A percentile compares a stretch with the other conserved stretches of the same genome.
These are phyloP conservation scores for Xylaria sp. DNA, from an alignment of 2,329 filamentous ascomycete genomes.

Conservation along the genomic window DNA sequence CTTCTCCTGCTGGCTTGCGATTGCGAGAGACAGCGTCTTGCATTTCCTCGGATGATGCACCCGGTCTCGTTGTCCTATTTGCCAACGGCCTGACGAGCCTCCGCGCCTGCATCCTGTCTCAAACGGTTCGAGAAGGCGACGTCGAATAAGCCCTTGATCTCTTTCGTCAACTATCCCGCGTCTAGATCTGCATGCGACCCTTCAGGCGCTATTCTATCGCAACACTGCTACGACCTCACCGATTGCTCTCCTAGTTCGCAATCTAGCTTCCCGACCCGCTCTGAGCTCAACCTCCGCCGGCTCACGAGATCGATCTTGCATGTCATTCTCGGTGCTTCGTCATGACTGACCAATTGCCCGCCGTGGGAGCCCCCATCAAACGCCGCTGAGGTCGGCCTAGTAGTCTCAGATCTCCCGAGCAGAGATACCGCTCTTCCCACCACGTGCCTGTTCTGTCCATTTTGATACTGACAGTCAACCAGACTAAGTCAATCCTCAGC, in stretches of 20 bases:
- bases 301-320: slow-evolving; percentile 11
- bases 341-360: neutral
- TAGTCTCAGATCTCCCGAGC: neutral
- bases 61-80: slow-evolving; percentile 12
- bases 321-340: slow-evolving; percentile 2
- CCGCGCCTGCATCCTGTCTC: slow-evolving; percentile 15
- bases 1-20: neutral
- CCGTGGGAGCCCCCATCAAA: neutral
- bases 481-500: slow-evolving; percentile 10
- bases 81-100: slow-evolving; percentile 12
- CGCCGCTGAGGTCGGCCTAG: neutral
- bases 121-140: slow-evolving; percentile 7
- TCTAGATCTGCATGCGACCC: slow-evolving; percentile 22
- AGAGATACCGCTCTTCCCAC: neutral
- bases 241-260: slow-evolving; percentile 4
- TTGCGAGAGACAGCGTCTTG: neutral
- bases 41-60: slow-evolving; percentile 26
- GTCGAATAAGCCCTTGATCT: slow-evolving; percentile 15
- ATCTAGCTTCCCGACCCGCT: slow-evolving; percentile 7
- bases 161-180: neutral
- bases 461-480: slow-evolving; percentile 13
- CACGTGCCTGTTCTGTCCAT: neutral
- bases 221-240: slow-evolving; percentile 7
- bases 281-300: slow-evolving; percentile 2
- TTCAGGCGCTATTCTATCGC: slow-evolving; percentile 1